Percentiles rank a stretch among this genome's conserved stretches.
Evolutionary conservation across 2,329 filamentous ascomycete species (phyloP).

Genomic region (Alternaria arborescens): DNA sequence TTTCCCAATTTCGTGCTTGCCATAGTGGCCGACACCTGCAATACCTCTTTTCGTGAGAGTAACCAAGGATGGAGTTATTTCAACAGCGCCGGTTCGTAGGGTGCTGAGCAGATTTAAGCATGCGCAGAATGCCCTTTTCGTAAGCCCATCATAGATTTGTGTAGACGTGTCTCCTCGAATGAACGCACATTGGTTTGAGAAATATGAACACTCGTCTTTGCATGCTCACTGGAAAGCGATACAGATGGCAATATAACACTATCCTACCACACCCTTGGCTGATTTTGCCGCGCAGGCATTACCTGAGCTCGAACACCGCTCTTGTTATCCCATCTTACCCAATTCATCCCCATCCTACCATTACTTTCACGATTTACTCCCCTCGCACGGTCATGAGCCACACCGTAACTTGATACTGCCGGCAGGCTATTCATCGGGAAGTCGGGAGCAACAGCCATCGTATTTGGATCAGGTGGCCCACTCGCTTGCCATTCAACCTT

Average conservation of each 20-base stretch:
- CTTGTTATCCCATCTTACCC: background rate
- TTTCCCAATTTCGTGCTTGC: background rate
- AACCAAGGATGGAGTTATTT: too few relatives aligned
- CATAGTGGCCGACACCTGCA: too few relatives aligned
- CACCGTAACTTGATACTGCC: background rate
- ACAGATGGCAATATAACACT: background rate
- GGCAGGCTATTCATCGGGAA: slow-evolving; percentile 15
- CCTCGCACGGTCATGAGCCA: background rate
- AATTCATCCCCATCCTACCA: background rate
- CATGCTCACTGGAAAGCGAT: background rate
- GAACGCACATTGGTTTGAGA: background rate
- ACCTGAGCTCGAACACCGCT: background rate
- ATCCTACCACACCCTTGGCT: background rate
- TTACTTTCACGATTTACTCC: background rate
- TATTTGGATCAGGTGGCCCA: slow-evolving; percentile 13
- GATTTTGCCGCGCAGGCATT: background rate
- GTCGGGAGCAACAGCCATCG: background rate
- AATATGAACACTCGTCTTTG: background rate
- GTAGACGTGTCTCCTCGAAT: background rate
- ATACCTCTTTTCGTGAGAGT: background rate
- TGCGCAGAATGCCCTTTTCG: background rate
- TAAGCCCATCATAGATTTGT: background rate
- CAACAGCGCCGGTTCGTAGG: background rate
- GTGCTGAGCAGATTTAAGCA: background rate
- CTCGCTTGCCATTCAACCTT: slow-evolving; percentile 32